Evolutionary conservation across 441 rosid species (phyloP).

Genomic region (Pelargonium exstipulatum): DNA sequence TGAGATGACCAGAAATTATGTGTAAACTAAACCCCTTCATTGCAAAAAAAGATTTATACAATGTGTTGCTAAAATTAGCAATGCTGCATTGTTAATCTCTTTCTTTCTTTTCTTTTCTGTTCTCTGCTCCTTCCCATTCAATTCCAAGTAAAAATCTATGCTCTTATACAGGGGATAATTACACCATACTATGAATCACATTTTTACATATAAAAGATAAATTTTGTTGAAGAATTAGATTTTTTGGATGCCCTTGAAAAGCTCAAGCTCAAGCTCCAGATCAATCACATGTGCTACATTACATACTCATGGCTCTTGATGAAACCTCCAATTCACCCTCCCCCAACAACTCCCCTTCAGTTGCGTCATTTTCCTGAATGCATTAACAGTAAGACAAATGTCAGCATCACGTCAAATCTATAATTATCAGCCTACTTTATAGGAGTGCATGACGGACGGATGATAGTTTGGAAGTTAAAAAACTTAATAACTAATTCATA

Average conservation of each 20-base stretch:
- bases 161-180: slow-evolving; percentile 21
- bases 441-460: no score
- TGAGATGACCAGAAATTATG: no score
- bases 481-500: no score
- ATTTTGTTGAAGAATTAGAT: slow-evolving; percentile 13
- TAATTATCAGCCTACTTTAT: slow-evolving; percentile 37
- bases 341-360: slow-evolving; percentile 36
- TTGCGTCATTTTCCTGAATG: slow-evolving; percentile 40
- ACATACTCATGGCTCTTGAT: slow-evolving; percentile 69
- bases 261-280: not conserved
- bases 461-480: no score
- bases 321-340: slow-evolving; percentile 53
- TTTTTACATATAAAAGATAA: slow-evolving; percentile 24
- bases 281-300: not conserved
- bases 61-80: slow-evolving; percentile 1
- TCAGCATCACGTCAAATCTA: no score
- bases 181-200: slow-evolving; percentile 33
- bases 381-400: not conserved
- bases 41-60: no score
- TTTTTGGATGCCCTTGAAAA: not conserved
- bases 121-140: slow-evolving; percentile 7
- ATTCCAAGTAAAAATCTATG: slow-evolving; percentile 20
- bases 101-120: slow-evolving; percentile 1
- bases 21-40: no score
- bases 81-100: slow-evolving; percentile 10